These are phyloP conservation scores for Tolypocladium cylindrosporum DNA, from an alignment of 2,329 filamentous ascomycete species.

Conservation along the genomic window DNA sequence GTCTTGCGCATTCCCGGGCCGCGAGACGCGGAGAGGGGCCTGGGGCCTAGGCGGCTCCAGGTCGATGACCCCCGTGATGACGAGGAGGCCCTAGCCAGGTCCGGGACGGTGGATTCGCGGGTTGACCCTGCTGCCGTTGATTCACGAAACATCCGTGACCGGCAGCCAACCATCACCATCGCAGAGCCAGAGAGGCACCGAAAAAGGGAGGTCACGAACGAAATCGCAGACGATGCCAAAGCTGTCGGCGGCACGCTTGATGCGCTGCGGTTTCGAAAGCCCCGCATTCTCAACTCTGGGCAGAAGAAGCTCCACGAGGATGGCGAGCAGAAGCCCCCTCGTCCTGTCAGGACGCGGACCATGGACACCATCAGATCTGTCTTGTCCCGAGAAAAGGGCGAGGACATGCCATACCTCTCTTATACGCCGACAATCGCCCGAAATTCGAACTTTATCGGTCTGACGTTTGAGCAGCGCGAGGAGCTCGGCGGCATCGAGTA, in stretches of 20 bases:
- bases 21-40: constrained; percentile 76
- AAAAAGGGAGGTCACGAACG: constrained; percentile 26
- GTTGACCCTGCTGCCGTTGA: constrained; percentile 11
- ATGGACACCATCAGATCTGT: constrained; percentile 48
- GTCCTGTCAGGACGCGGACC: constrained; percentile 33
- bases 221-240: constrained; percentile 30
- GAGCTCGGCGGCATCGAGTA: constrained; percentile 97
- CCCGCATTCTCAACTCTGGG: constrained; percentile 25
- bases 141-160: constrained; percentile 18
- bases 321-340: constrained; percentile 14
- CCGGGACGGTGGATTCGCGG: constrained; percentile 15
- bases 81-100: constrained; percentile 17
- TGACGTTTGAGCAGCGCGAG: constrained; percentile 85
- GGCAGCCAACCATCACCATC: constrained; percentile 53
- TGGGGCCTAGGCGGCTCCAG: constrained; percentile 50
- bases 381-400: constrained; percentile 42
- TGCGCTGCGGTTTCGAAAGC: constrained; percentile 32
- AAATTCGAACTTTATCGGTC: constrained; percentile 83
- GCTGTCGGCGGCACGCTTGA: constrained; percentile 29
- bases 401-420: constrained; percentile 78
- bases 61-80: constrained; percentile 26
- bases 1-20: constrained; percentile 85
- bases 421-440: constrained; percentile 87
- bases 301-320: constrained; percentile 29
- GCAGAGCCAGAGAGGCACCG: constrained; percentile 44